These are phyloP conservation scores for Blastocystis sp. DNA, from an alignment of 352 stramenopile genomes.

Conservation along the genomic window DNA sequence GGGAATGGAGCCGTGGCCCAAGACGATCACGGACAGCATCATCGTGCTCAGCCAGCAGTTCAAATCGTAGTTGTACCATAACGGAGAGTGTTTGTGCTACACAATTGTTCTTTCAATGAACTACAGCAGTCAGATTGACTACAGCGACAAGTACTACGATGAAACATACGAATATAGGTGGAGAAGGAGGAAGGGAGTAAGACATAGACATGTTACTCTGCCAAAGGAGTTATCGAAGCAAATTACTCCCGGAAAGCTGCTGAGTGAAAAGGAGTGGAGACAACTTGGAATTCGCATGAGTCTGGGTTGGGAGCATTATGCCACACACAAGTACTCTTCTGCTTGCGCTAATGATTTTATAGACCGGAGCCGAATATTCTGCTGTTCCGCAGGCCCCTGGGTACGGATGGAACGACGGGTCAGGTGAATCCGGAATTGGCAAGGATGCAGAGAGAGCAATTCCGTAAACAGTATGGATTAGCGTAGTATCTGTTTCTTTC, in stretches of 20 bases:
- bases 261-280: slow-evolving; percentile 67
- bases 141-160: slow-evolving; percentile 69
- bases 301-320: slow-evolving; percentile 69
- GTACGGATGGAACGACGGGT: slow-evolving; percentile 59
- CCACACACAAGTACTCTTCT: slow-evolving; percentile 52
- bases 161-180: slow-evolving; percentile 68
- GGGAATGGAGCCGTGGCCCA: slow-evolving; percentile 37
- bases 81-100: too few species aligned
- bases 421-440: slow-evolving; percentile 68
- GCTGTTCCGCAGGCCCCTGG: slow-evolving; percentile 55
- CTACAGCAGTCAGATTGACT: slow-evolving; percentile 65
- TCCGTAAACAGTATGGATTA: slow-evolving; percentile 66
- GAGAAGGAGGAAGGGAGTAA: neutral
- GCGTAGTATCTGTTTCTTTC: slow-evolving; percentile 16
- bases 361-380: slow-evolving; percentile 69
- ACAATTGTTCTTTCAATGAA: slow-evolving; percentile 12
- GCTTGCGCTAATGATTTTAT: neutral
- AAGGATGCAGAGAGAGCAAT: slow-evolving; percentile 42
- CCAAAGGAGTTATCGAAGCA: slow-evolving; percentile 69
- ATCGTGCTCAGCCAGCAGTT: slow-evolving; percentile 10
- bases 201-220: slow-evolving; percentile 64
- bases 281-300: slow-evolving; percentile 65
- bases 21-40: slow-evolving; percentile 38
- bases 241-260: slow-evolving; percentile 60
- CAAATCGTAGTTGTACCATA: neutral